Base-by-base conservation (phyloP, 768 basidiomycete species). In the Glaciozyma antarctica region DNA sequence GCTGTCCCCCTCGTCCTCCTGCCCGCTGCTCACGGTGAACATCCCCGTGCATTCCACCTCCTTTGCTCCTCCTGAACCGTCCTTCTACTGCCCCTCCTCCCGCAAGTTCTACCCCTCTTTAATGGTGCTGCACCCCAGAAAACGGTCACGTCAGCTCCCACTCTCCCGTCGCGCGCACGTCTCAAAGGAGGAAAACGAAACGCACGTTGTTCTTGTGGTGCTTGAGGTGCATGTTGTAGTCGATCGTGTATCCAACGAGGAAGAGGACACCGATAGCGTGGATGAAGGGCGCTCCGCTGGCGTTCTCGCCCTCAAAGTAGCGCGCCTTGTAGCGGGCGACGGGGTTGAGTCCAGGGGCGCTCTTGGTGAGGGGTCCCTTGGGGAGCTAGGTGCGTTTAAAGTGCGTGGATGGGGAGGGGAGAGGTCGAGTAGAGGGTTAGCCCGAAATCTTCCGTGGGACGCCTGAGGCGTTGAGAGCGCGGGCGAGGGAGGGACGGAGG, bases 241-340 rank as follows among this genome's bases (percentile, higher is more conserved):
- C 90, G 70, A 91, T 78, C 72, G 88, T 88, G 78, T 92, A 93
- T 32, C 89, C 86, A 73, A 91, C 79, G 61, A 80, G 81, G 77
- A 90, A 88, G 38, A 92, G 75, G 43, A 81, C 82, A 53, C 82
- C 78, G 69, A 90, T 83, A 68, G 83, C 78, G 71, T 78, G 82
- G 60, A 84, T 82, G 49, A 88, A 73, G 26, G 88, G 88, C 52
- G 64, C 65, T 17, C 62, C 64, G 1, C 85, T 86, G 48, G 90
- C 92, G 77, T 90, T 94, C 78, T 85, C 84, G 68, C 90, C 92
- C 71, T 82, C 84, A 78, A 92, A 91, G 79, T 81, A 89, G 53
- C 85, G 81, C 53, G 77, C 88, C 77, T 88, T 88, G 74, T 94
- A 80, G 26, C 90, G 88, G 26, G 75, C 64, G 75, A 78, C 61